Evolutionary conservation across 495 filamentous ascomycete genomes (phyloP), one percentile per base, ranked within the genome.

Genomic region (Trichoderma gamsii): DNA sequence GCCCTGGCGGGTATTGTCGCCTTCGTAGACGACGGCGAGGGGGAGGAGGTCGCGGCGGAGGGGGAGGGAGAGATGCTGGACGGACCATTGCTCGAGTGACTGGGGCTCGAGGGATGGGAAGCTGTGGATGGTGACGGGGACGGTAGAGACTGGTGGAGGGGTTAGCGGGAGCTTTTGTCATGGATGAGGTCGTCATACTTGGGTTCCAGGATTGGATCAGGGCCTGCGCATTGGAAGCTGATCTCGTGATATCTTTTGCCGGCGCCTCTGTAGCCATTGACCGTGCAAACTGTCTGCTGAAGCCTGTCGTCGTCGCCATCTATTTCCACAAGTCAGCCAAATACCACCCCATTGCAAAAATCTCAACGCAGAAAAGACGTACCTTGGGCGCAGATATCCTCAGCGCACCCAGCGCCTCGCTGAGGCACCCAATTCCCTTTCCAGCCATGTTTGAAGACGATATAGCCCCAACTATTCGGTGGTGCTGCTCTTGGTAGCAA

Each of bases 31-130:
- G 23, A 98, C 85, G 69, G 96, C 95, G 38, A 93, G 86, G 78
- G 98, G 96, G 23, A 99, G 88, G 67, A 99, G 88, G 73, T 99
- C 95, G 73, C 90, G 88, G 12, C 95, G 91, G 18, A 97, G 82
- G 7, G 95, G 95, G 61, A 97, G 84, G 74, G 88, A 76, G 7
- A 99, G 88, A 75, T 97, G 90, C 69, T 89, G 90, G 68, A 85
- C 77, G 9, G 90, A 88, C 82, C 93, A 98, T 75, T 87, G 77
- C 70, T 90, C 86, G 76, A 96, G 90, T 44, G 87, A 85, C 63
- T 87, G 75, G 27, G 95, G 95, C 77, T 97, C 92, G 81, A 98
- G 88, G 18, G 87, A 82, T 43, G 96, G 95, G 82, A 97, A 99
- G 72, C 83, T 79, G 86, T 97, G 90, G 80, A 96, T 85, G 64